These are phyloP conservation scores for Candida coquimbonensis DNA, from an alignment of 805 yeast genomes.

Conservation along the genomic window DNA sequence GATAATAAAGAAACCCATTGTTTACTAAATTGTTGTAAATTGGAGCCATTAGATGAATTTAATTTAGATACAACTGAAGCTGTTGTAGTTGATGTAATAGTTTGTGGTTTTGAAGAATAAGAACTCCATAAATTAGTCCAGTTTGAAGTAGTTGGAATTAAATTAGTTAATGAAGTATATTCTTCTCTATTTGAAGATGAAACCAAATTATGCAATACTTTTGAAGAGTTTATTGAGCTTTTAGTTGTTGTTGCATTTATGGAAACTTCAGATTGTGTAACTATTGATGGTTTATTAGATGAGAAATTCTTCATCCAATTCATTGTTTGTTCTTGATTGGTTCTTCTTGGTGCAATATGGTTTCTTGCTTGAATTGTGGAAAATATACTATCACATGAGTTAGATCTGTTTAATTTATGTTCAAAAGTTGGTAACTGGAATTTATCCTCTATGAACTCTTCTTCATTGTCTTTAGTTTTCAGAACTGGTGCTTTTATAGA, in stretches of 20 bases:
- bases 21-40: constrained; percentile 3
- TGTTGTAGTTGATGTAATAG: not conserved
- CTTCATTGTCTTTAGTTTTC: not conserved
- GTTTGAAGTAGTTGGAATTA: constrained; percentile 3
- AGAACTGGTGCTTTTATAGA: not conserved
- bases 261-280: constrained; percentile 2
- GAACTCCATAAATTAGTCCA: constrained; percentile 2
- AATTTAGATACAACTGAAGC: not conserved
- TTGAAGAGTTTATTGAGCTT: not conserved
- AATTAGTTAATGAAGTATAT: constrained; percentile 3
- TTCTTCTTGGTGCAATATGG: constrained; percentile 15
- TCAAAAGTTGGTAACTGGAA: constrained; percentile 14
- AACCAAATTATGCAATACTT: constrained; percentile 11
- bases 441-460: not conserved
- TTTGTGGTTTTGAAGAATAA: not conserved
- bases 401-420: constrained; percentile 23
- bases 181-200: constrained; percentile 6
- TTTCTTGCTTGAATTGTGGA: constrained; percentile 18
- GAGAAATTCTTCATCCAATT: constrained; percentile 22
- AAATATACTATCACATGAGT: constrained; percentile 24
- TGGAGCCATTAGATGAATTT: not conserved
- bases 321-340: constrained; percentile 19
- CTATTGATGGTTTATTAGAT: constrained; percentile 1
- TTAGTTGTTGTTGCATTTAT: not conserved
- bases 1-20: constrained; percentile 15